Evolutionary conservation across 805 yeast genomes (phyloP), one percentile per base, ranked within the genome.

Genomic region (Myxozyma mucilagina): DNA sequence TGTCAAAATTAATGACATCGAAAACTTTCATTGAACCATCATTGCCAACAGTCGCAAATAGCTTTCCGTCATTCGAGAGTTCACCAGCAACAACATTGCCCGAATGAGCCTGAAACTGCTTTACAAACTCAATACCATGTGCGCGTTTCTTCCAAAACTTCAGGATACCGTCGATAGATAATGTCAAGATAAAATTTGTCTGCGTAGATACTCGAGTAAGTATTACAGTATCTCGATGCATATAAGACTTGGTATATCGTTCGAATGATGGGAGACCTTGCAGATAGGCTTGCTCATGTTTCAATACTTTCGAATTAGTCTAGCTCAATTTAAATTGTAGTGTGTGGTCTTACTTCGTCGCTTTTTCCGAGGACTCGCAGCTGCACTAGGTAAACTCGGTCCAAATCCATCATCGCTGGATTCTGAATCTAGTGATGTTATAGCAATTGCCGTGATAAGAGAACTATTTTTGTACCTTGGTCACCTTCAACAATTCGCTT

Each of bases 1-100:
- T 73, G 51, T 78, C 80, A 34, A 75, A 68, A 5, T 68, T 67
- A 7, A 54, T 60, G 34, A 76, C 68, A 44, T 77, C 80, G 63
- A 76, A 77, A 4, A 78, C 59, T 63, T 75, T 67, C 20, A 61
- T 45, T 1, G 71, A 54, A 9, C 57, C 63, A 34, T 68, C 70
- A 3, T 53, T 63, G 1, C 57, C 68, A 18, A 60, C 36, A 43
- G 72, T 68, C 9, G 71, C 76, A 60, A 75, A 60, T n/a, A 67
- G 49, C 41, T 57, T 61, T 9, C 74, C 73, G 36, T 69, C 68
- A 4, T 56, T 50, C 32, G 65, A 58, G 43, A 72, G 64, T 2
- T 39, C 56, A 9, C 66, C 53, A 29, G 59, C 63, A 6, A 56
- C 51, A 1, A 68, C 57, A 4, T 8, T 29, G 6, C 53, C 69